Conservation (phyloP, 2,329 filamentous ascomycete genomes). For the Thelonectria discophora region DNA sequence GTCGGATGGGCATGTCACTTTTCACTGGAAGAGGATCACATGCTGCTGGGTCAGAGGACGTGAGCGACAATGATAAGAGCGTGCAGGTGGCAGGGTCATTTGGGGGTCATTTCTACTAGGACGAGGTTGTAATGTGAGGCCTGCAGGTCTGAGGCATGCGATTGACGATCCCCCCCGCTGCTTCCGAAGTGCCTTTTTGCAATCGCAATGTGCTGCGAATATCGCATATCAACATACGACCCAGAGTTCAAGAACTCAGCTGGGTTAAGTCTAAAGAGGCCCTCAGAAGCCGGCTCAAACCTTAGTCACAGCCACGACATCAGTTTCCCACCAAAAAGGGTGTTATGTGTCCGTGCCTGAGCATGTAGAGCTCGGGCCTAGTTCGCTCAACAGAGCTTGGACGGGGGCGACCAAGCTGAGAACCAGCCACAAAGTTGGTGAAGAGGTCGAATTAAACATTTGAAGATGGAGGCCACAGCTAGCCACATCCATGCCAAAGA, state of each 20-base stretch:
- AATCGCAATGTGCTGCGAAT: neutral
- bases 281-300: no score
- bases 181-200: constrained; percentile 8
- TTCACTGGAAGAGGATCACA: constrained; percentile 38
- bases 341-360: no score
- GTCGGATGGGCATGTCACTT: constrained; percentile 19
- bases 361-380: no score
- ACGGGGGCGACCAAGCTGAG: neutral
- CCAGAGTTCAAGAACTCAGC: no score
- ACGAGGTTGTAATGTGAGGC: neutral
- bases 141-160: neutral
- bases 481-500: neutral
- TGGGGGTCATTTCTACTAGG: constrained; percentile 2
- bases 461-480: neutral
- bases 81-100: constrained; percentile 7
- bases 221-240: no score
- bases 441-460: neutral
- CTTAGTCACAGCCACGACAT: no score
- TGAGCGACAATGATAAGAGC: constrained; percentile 38
- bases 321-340: no score
- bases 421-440: neutral
- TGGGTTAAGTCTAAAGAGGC: no score
- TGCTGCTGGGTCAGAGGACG: constrained; percentile 36
- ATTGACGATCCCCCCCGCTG: constrained; percentile 12
- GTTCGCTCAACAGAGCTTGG: neutral